Conservation (phyloP, 1,139 yeast genomes). For the Suhomyces bolitotheri region DNA sequence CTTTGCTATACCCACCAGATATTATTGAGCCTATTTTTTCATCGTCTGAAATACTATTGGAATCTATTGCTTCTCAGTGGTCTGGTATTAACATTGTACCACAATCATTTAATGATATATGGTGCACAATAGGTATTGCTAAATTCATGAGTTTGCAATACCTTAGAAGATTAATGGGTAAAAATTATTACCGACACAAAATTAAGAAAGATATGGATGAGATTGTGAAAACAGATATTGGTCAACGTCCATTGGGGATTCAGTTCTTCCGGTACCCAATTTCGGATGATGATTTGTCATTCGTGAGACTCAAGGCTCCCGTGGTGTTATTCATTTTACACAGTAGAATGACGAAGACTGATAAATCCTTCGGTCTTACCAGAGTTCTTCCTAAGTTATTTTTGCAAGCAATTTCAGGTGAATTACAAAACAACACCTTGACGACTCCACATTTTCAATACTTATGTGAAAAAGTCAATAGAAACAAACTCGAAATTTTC, state of each 20-base stretch:
- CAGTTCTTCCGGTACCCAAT: conserved; percentile 71
- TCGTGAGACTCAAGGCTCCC: conserved; percentile 79
- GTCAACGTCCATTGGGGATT: conserved; percentile 76
- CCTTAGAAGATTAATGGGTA: conserved; percentile 71
- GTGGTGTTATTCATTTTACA: conserved; percentile 82
- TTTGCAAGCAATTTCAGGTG: conserved; percentile 95
- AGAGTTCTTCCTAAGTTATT: conserved; percentile 90
- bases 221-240: conserved; percentile 72
- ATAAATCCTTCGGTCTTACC: conserved; percentile 86
- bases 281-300: conserved; percentile 59
- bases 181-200: conserved; percentile 74
- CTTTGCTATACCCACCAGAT: conserved; percentile 71
- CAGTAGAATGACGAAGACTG: conserved; percentile 93
- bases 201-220: conserved; percentile 65
- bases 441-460: conserved; percentile 86
- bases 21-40: conserved; percentile 78
- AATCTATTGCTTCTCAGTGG: conserved; percentile 86
- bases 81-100: conserved; percentile 92
- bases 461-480: conserved; percentile 91
- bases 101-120: conserved; percentile 73
- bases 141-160: conserved; percentile 80
- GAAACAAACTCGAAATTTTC: conserved; percentile 77
- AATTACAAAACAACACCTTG: conserved; percentile 72
- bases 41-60: conserved; percentile 66
- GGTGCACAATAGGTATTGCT: conserved; percentile 90